A percentile compares a stretch with the other conserved stretches of the same genome.
phyloP scores from a whole-genome alignment of 169 alveolate species.

The Miamiensis avidus region DNA sequence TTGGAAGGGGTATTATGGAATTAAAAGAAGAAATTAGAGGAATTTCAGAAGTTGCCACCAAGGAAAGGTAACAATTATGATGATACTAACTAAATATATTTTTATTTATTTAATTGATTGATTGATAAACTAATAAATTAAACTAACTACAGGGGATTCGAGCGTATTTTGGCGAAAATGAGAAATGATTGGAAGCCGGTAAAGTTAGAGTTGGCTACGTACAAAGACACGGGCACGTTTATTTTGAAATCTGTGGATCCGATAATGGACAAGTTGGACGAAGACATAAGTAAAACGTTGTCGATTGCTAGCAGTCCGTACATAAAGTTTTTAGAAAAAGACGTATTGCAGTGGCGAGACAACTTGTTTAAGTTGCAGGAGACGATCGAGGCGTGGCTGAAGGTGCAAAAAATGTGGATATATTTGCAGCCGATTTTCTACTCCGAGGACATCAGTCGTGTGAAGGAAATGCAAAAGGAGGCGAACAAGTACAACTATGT shows the following conservation, averaged over 20 bases:
- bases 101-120: too few relatives aligned
- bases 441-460: constrained; percentile 80
- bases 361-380: constrained; percentile 73
- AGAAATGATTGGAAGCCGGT: constrained; percentile 78
- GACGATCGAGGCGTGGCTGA: constrained; percentile 80
- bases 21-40: constrained; percentile 76
- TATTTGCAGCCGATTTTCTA: constrained; percentile 78
- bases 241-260: constrained; percentile 80
- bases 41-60: constrained; percentile 74
- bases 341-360: constrained; percentile 73
- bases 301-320: constrained; percentile 75
- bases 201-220: constrained; percentile 65
- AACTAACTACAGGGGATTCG: constrained; percentile 40
- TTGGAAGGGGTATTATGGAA: constrained; percentile 68
- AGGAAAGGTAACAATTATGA: constrained; percentile 45
- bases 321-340: constrained; percentile 69
- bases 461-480: constrained; percentile 72
- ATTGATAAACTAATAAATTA: too few relatives aligned
- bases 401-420: constrained; percentile 71
- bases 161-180: constrained; percentile 71
- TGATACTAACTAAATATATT: background rate
- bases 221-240: constrained; percentile 69
- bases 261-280: constrained; percentile 77
- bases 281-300: constrained; percentile 72
- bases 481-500: constrained; percentile 73